Percentiles rank a stretch among this genome's conserved stretches.
Evolutionary conservation across 192 early-diverging fungal species (phyloP).

Genomic region (Podila verticillata): DNA sequence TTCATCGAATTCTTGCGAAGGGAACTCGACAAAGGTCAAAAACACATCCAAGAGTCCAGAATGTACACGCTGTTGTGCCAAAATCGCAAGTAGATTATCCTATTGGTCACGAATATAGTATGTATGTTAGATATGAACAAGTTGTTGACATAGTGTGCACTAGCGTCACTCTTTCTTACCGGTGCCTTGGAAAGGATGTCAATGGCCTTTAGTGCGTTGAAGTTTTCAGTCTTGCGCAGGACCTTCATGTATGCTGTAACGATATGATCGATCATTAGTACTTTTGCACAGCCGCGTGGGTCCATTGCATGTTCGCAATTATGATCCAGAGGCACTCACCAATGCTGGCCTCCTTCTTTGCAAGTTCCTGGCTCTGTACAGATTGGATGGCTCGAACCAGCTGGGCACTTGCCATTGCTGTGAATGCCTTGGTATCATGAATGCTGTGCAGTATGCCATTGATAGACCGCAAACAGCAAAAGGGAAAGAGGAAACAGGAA

Average conservation of each 20-base stretch:
- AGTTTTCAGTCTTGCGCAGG: constrained; percentile 29
- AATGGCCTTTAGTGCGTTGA: constrained; percentile 52
- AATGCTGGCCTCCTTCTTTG: constrained; percentile 18
- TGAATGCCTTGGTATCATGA: constrained; percentile 45
- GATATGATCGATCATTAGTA: not conserved
- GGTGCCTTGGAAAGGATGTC: constrained; percentile 59
- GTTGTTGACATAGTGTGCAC: not conserved
- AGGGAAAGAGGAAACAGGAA: no score
- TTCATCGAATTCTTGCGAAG: constrained; percentile 46
- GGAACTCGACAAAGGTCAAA: constrained; percentile 29
- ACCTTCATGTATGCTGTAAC: constrained; percentile 37
- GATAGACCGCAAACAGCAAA: no score
- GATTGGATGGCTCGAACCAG: constrained; percentile 28
- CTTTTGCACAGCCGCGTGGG: no score
- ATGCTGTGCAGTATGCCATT: constrained; percentile 13
- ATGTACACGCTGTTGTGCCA: constrained; percentile 37
- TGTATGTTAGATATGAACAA: not conserved
- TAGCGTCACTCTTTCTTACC: constrained; percentile 41
- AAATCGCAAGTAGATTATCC: constrained; percentile 45
- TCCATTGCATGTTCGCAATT: not conserved
- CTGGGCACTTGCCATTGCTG: constrained; percentile 46
- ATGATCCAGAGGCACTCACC: constrained; percentile 4
- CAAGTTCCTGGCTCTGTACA: constrained; percentile 19
- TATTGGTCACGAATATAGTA: not conserved
- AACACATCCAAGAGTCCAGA: constrained; percentile 15